Evolutionary conservation across 1,139 yeast species (phyloP).

Genomic region (Pichiaceae sp.): DNA sequence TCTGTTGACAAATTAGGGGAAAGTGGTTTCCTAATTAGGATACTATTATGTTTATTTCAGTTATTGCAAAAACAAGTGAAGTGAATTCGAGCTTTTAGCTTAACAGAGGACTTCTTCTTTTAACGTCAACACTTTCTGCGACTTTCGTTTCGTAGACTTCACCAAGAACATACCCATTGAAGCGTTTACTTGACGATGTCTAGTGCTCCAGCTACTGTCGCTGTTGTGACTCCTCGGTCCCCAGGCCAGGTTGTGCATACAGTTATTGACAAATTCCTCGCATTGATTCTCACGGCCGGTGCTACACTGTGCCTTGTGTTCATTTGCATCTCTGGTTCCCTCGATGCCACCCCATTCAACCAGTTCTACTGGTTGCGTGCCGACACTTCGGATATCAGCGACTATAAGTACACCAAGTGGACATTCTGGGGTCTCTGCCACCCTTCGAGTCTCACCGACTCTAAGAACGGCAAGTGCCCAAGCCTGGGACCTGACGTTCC

Average conservation of each 20-base stretch:
- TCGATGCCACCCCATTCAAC: conserved; percentile 52
- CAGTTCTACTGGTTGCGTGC: conserved; percentile 66
- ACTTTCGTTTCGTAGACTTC: too few relatives aligned
- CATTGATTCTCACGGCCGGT: conserved; percentile 27
- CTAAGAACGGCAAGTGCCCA: conserved; percentile 22
- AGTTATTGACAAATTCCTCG: conserved; percentile 13
- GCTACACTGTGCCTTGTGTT: conserved; percentile 51
- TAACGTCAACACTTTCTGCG: too few relatives aligned
- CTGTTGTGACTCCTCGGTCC: not conserved
- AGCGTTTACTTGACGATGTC: too few relatives aligned
- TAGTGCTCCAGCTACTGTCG: not conserved
- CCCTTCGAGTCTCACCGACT: conserved; percentile 16
- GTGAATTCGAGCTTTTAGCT: too few relatives aligned
- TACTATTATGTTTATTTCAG: too few relatives aligned
- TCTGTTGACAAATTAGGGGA: too few relatives aligned
- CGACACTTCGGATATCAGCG: conserved; percentile 47
- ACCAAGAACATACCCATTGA: too few relatives aligned
- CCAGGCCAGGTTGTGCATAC: not conserved
- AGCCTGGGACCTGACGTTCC: conserved; percentile 52
- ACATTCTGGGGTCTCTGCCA: conserved; percentile 78
- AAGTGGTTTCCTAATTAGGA: too few relatives aligned
- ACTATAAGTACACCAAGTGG: conserved; percentile 60
- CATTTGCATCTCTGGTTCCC: conserved; percentile 59
- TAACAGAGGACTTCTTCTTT: too few relatives aligned
- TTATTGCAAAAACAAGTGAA: too few relatives aligned